Base-by-base conservation (phyloP, 108 stramenopile genomes). In the Skeletonema costatum region DNA sequence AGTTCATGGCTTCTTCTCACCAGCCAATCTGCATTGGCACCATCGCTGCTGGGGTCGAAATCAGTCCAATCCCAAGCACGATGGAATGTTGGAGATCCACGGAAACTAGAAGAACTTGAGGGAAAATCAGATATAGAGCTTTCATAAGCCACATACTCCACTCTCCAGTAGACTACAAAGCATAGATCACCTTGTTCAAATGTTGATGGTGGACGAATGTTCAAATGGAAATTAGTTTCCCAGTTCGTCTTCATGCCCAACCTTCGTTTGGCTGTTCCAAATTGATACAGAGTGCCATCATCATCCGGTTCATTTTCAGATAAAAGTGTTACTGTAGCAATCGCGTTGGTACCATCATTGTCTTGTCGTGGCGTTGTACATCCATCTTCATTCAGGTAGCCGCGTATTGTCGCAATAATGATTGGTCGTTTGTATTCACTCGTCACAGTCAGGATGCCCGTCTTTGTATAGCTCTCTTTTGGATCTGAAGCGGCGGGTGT, bases 91-190 rank as follows among this genome's bases (percentile, higher is more conserved):
- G 63, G 73, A 11, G 63, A 14, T 51, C 64, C 64, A 14, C 44
- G 64, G 21, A 74, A 65, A 30, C 64, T 65, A 5, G 48, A 53
- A 17, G 35, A 48, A 16, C 64, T 51, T 41, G 73, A 61, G 5
- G 73, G 73, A 33, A 32, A 74, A 65, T 74, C 73, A 31, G 63
- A 42, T 63, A 74, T 21, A 38, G 73, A 19, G 1, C 21, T 61
- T 30, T 65, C 48, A 11, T 32, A 50, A 38, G 11, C 32, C 25
- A 25, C 31, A 41, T 74, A 74, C 51, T 74, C 73, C 5, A 74
- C 73, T 25, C 73, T 32, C 60, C 60, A 74, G 64, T 64, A 30
- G 19, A 74, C 42, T 35, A 14, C 51, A 32, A 33, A 74, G 51
- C 73, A 74, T 12, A 65, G 44, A 21, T 30, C 48, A 36, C 21